Evolutionary conservation across 2,329 filamentous ascomycete species (phyloP), one percentile per base, ranked within the genome.

Genomic region (Zalaria obscura): DNA sequence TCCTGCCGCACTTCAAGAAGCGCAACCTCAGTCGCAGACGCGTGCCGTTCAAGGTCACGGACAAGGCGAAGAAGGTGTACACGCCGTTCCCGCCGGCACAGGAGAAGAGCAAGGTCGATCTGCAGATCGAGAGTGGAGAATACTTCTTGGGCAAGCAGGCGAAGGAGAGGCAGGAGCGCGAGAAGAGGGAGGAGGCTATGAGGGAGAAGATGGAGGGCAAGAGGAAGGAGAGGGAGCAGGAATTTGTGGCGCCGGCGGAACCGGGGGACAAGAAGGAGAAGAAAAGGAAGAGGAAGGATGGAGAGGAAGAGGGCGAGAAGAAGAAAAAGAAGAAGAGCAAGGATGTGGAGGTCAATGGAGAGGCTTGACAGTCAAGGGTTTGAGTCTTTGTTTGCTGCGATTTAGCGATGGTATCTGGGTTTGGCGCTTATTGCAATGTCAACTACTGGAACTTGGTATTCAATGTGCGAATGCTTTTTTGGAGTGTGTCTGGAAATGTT

Each of bases 101-200:
- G 50, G 89, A 98, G 72, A 94, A 94, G 83, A 95, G 88, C 76
- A 98, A 96, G 76, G 76, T 98, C 53, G 91, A 98, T 64, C 66
- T 87, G 63, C 89, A 98, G 73, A 94, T 98, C 68, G 91, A 98
- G 70, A 88, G 78, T 53, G 89, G 91, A 65, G 89, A 96, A 67
- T 98, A 93, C 67, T 96, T 96, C 63, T 65, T 98, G 57, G 80
- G 80, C 57, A 94, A 94, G 70, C 78, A 88, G 56, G 88, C 86
- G 45, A 94, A 93, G 72, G 85, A 93, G 55, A 73, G 88, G 46
- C 82, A 80, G 41, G 78, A 72, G 37, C 79, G 83, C 62, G 81
- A 89, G 57, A 83, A 85, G 55, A 72, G 86, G 50, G 74, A 85
- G 56, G 86, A 93, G 60, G 80, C 82, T 63, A 88, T 94, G 67